Base-by-base conservation (phyloP, 331 rosid species). In the Ulmus americana region DNA sequence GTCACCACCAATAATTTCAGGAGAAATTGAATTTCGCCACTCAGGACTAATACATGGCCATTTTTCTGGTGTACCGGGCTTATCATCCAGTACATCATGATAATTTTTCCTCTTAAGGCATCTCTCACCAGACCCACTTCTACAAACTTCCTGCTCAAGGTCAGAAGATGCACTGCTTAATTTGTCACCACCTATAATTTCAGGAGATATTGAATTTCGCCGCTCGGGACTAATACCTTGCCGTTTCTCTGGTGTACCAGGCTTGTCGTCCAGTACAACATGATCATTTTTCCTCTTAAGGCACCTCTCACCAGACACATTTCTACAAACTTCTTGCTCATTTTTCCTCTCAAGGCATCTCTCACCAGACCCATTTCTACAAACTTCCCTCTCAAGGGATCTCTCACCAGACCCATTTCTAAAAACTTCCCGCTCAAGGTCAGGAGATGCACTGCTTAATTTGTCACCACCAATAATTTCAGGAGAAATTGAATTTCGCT, bases 161-260 rank as follows among this genome's bases (percentile, higher is more conserved):
- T 59, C 74, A 18, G 39, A 39, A 61, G 65, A 44, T 16, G 14
- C 10, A 44, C 40, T 20, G 52, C 52, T 44, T 10, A 10, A 44
- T 11, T 56, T 51, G 13, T 58, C 39, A 62, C 52, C 35, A 28
- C 4, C 38, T 44, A 70, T 63, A 47, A 66, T 53, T 49, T 74
- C 60, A 6, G 79, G 72, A 71, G 81, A 81, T 51, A 81, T 35
- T 7, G 83, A 77, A 63, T 60, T 79, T 40, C n/a, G 53, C 51
- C 43, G 38, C 41, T 20, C 59, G 44, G 82, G 80, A 65, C 78
- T 71, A 55, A 69, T n/a, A 55, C 76, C 77, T 46, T 5, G 74
- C 22, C 63, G 63, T 61, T 81, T 78, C 39, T 45, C 61, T 6
- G 71, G 71, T 1, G 59, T 60, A 41, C 63, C 62, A 10, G 28